These are phyloP conservation scores for Pestalotiopsis fici DNA, from an alignment of 2,329 filamentous ascomycete species.

Conservation along the genomic window DNA sequence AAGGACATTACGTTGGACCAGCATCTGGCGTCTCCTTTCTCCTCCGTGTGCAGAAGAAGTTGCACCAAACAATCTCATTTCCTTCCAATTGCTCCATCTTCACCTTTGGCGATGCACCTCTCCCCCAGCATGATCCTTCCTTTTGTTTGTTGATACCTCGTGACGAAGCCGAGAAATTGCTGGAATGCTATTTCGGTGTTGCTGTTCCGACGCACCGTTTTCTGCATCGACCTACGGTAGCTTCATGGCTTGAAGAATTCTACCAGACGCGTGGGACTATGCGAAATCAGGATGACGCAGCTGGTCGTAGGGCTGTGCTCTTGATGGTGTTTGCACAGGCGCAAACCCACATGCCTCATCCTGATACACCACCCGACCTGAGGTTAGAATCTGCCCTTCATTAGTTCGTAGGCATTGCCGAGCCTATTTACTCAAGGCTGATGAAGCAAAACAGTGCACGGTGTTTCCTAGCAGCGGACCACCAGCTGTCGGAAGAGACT, in stretches of 20 bases:
- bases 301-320: conserved; percentile 33
- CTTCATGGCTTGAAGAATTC: conserved; percentile 43
- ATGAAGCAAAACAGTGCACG: conserved; percentile 10
- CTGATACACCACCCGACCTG: background rate
- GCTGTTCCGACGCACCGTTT: conserved; percentile 42
- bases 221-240: conserved; percentile 40
- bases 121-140: conserved; percentile 43
- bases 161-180: conserved; percentile 26
- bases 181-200: conserved; percentile 42
- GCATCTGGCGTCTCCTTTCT: conserved; percentile 50
- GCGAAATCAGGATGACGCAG: conserved; percentile 36
- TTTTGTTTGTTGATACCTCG: conserved; percentile 41
- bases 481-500: conserved; percentile 24
- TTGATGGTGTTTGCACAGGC: conserved; percentile 51
- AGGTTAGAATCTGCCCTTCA: background rate
- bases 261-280: conserved; percentile 45
- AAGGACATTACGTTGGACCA: conserved; percentile 48
- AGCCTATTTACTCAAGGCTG: background rate
- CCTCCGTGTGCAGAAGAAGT: conserved; percentile 47
- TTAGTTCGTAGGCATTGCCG: background rate
- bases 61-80: conserved; percentile 39
- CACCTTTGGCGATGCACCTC: conserved; percentile 48
- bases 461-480: conserved; percentile 21
- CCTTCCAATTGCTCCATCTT: conserved; percentile 45
- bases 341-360: conserved; percentile 35